Evolutionary conservation across 257 asterid species (phyloP).

Genomic region (Nyctanthes arbortristis): DNA sequence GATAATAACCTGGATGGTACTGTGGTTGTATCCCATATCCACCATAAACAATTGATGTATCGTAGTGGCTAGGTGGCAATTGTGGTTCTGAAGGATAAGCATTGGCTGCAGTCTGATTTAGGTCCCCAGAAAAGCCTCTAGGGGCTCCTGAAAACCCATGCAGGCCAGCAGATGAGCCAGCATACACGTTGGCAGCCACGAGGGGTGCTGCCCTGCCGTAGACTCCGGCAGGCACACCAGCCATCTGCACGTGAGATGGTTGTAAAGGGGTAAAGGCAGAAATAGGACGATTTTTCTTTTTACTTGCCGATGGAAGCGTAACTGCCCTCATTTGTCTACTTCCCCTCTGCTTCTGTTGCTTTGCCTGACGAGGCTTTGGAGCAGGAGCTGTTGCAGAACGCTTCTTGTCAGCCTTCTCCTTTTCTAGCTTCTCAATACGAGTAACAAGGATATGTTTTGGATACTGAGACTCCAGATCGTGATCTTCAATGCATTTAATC

Average conservation of each 20-base stretch:
- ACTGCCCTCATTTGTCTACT: constrained; percentile 28
- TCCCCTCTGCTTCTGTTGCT: constrained; percentile 38
- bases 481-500: constrained; percentile 56
- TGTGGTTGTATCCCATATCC: constrained; percentile 49
- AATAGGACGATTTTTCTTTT: constrained; percentile 28
- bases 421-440: constrained; percentile 51
- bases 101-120: constrained; percentile 38
- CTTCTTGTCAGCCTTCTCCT: constrained; percentile 49
- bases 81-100: constrained; percentile 42
- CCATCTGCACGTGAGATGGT: constrained; percentile 31
- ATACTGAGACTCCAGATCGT: constrained; percentile 50
- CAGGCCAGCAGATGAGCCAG: constrained; percentile 44
- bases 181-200: constrained; percentile 41
- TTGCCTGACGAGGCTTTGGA: constrained; percentile 32
- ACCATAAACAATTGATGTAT: constrained; percentile 38
- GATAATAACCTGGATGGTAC: constrained; percentile 54
- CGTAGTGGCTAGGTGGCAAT: constrained; percentile 43
- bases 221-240: constrained; percentile 47
- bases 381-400: constrained; percentile 28
- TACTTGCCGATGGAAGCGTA: constrained; percentile 29
- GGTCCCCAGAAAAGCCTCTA: constrained; percentile 36
- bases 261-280: constrained; percentile 27
- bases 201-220: constrained; percentile 43
- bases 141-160: constrained; percentile 46
- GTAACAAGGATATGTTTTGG: constrained; percentile 43